These are phyloP conservation scores for Huiozyma naganishii DNA, from an alignment of 805 yeast species.

Conservation along the genomic window DNA sequence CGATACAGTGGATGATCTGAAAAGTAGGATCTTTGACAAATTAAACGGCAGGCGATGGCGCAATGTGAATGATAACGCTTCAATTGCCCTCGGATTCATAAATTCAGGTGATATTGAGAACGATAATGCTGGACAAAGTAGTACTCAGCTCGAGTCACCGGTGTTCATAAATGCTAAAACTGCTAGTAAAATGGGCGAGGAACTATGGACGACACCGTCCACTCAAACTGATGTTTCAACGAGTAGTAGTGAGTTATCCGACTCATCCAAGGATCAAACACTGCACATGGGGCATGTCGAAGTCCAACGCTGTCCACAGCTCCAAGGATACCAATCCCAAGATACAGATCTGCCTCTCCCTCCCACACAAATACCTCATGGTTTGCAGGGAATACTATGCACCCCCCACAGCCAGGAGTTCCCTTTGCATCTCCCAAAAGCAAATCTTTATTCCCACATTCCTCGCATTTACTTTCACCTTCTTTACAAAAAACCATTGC, in stretches of 20 bases:
- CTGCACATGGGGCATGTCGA: no score
- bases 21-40: slow-evolving; percentile 48
- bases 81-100: slow-evolving; percentile 49
- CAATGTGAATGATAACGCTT: slow-evolving; percentile 46
- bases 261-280: neutral
- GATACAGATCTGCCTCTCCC: no score
- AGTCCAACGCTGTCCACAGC: no score
- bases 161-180: neutral
- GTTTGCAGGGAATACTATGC: no score
- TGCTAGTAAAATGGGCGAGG: neutral
- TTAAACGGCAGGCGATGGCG: slow-evolving; percentile 45
- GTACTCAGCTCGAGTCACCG: slow-evolving; percentile 1
- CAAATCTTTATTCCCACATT: no score
- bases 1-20: slow-evolving; percentile 77
- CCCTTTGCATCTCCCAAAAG: no score
- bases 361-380: no score
- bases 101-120: slow-evolving; percentile 1
- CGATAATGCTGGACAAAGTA: neutral
- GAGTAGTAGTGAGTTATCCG: neutral
- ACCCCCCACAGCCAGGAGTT: no score
- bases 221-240: no score
- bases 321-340: no score
- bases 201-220: neutral
- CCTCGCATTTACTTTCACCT: no score
- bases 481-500: slow-evolving; percentile 4